Evolutionary conservation across 306 rosid species (phyloP).

Genomic region (Nissolia schottii): DNA sequence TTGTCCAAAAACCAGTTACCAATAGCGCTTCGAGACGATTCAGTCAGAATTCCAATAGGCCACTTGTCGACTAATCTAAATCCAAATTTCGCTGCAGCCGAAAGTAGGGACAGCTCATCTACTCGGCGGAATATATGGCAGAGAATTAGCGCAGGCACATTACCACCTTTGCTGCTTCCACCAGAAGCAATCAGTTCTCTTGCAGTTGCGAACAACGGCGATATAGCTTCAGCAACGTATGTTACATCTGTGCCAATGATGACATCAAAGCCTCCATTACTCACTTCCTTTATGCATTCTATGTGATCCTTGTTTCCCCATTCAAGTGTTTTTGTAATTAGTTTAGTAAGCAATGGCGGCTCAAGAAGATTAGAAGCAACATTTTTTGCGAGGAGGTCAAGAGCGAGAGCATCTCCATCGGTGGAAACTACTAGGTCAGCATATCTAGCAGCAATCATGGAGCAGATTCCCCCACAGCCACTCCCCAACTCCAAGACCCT

Average conservation of each 20-base stretch:
- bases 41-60: conserved; percentile 37
- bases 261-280: conserved; percentile 57
- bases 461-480: conserved; percentile 86
- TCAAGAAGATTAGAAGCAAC: conserved; percentile 62
- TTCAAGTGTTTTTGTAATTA: conserved; percentile 42
- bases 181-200: conserved; percentile 51
- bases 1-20: conserved; percentile 57
- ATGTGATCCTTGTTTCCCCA: conserved; percentile 77
- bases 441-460: conserved; percentile 60
- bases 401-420: conserved; percentile 73
- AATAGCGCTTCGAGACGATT: conserved; percentile 36
- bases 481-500: conserved; percentile 84
- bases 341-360: conserved; percentile 39
- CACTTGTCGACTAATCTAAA: conserved; percentile 69
- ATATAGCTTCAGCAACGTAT: conserved; percentile 67
- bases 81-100: conserved; percentile 55
- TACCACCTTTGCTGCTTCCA: conserved; percentile 18
- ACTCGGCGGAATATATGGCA: conserved; percentile 79
- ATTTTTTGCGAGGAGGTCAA: conserved; percentile 59
- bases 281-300: conserved; percentile 53
- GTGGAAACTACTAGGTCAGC: conserved; percentile 74
- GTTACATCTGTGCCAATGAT: conserved; percentile 89
- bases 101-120: conserved; percentile 69
- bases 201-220: conserved; percentile 78
- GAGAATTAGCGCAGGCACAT: conserved; percentile 51